Base-by-base conservation (phyloP, 1,139 yeast genomes). In the Meyerozyma sp. region DNA sequence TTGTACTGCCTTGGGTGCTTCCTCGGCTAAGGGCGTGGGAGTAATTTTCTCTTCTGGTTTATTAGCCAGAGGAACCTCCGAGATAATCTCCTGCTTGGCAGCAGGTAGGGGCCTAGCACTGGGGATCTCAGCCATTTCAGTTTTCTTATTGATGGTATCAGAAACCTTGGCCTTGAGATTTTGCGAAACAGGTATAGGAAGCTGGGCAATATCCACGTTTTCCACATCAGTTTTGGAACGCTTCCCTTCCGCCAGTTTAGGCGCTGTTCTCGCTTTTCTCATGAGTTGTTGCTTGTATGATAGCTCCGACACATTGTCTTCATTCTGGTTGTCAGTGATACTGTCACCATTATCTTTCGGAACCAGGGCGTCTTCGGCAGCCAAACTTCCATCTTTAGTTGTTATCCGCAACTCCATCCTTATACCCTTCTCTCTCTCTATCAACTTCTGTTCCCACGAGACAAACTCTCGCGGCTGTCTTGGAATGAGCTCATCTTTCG, bases 401-500 rank as follows among this genome's bases (percentile, higher is more conserved):
- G 54, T 50, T 3, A 59, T 51, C 27, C 55, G 54, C 13, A 66
- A 50, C 26, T 61, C 57, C 52, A 60, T 55, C 40, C 59, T 58
- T 4, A 70, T 56, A 2, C 47, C 25, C 11, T 54, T 50, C 45
- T 71, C 75, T 42, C 78, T 54, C 32, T 62, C 55, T 8, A 52
- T 40, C 37, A 70, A 51, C 23, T 76, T 50, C 38, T 67, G 66
- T 34, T 62, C 57, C 77, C 77, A 72, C 0, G 77, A 62, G n/a
- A 67, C 47, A 46, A 61, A 70, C 16, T 60, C 56, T 44, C 61
- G 63, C 8, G 62, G 62, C 39, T 56, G 61, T 43, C 60, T 63
- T 1, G 71, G 68, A 37, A 62, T 47, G 16, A 72, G 57, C 39
- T 70, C 75, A 35, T 72, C 77, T 44, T 68, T 68, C 1, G 76